A percentile compares a stretch with the other conserved stretches of the same genome.
Evolutionary conservation across 1,284 basidiomycete species (phyloP).

Genomic region (Cryptococcus hybrid): DNA sequence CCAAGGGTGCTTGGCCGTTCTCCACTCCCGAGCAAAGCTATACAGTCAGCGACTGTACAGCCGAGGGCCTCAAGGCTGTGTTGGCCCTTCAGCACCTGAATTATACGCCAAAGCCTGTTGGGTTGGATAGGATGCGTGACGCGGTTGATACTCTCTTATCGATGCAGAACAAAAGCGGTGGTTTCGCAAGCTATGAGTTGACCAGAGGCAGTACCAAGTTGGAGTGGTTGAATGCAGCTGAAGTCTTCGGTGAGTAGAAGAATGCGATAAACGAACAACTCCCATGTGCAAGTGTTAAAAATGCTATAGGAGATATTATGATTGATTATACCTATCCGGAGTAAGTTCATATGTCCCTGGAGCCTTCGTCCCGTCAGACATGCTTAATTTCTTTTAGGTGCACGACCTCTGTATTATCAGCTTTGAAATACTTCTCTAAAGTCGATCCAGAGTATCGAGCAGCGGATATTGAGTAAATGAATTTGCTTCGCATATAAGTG

Average conservation of each 20-base stretch:
- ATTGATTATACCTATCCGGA: conserved; percentile 89
- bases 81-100: conserved; percentile 87
- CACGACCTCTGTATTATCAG: conserved; percentile 89
- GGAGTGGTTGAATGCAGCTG: conserved; percentile 84
- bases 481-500: not conserved
- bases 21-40: conserved; percentile 96
- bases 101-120: conserved; percentile 70
- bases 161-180: conserved; percentile 86
- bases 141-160: conserved; percentile 83
- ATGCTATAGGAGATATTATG: conserved; percentile 76
- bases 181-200: conserved; percentile 92
- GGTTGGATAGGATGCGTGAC: conserved; percentile 74
- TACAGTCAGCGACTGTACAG: conserved; percentile 83
- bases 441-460: conserved; percentile 76
- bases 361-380: no score
- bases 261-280: no score
- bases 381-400: conserved; percentile 37
- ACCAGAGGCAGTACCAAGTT: conserved; percentile 78
- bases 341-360: conserved; percentile 6
- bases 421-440: conserved; percentile 77
- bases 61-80: conserved; percentile 90
- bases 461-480: conserved; percentile 71
- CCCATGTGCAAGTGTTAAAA: not conserved
- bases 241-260: conserved; percentile 74
- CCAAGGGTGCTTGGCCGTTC: conserved; percentile 94